Conservation (phyloP, 805 yeast genomes). For the Yarrowia deformans region DNA sequence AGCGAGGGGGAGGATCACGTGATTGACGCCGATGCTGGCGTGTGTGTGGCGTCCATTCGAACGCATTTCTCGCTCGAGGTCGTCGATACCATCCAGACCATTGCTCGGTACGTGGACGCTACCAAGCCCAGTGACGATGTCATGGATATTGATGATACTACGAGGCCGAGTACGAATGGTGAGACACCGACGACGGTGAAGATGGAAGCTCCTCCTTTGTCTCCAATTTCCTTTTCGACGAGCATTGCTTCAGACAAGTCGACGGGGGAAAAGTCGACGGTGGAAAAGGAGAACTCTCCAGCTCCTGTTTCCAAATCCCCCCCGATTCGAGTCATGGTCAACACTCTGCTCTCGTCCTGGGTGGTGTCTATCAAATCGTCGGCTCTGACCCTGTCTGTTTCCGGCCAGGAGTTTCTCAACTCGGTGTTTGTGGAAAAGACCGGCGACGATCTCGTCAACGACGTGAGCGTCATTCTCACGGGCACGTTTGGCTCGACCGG, state of each 20-base stretch:
- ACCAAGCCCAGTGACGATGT: not conserved
- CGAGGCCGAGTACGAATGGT: not conserved
- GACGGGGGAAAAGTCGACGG: not conserved
- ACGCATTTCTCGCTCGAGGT: conserved; percentile 22
- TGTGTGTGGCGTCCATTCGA: conserved; percentile 8
- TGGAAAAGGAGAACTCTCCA: not conserved
- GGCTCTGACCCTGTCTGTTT: conserved; percentile 1
- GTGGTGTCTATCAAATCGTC: conserved; percentile 28
- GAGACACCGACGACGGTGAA: not conserved
- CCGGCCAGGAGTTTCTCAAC: conserved; percentile 22
- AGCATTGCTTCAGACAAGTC: not conserved
- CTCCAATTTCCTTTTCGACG: not conserved
- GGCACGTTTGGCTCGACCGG: conserved; percentile 26
- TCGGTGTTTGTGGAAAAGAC: conserved; percentile 29
- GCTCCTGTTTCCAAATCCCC: not conserved
- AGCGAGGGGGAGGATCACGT: conserved; percentile 1
- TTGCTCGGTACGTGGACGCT: conserved; percentile 10
- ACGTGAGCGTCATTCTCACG: conserved; percentile 13
- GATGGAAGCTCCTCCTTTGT: not conserved
- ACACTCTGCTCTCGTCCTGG: conserved; percentile 28
- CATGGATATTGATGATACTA: not conserved
- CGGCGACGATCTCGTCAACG: conserved; percentile 11
- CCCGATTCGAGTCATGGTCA: conserved; percentile 14
- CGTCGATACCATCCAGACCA: conserved; percentile 8
- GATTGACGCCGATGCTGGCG: conserved; percentile 21